Base-by-base conservation (phyloP, 1,284 basidiomycete genomes). In the Sporisorium reilianum region DNA sequence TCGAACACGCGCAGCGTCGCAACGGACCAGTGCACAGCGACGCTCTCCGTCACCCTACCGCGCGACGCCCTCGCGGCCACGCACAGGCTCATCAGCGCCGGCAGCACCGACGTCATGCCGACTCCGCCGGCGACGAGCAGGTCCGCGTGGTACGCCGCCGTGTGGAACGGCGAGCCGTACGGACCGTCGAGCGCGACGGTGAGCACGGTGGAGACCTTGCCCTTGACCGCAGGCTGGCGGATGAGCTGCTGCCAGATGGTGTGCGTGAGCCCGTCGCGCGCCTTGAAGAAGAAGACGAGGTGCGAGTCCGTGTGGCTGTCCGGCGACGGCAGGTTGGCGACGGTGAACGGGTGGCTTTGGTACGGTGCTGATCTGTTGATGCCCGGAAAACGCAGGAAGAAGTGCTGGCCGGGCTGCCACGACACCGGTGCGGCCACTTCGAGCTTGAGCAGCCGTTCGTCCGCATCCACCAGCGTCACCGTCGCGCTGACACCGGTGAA, bases 301-400 rank as follows among this genome's bases (percentile, higher is more conserved):
- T 62, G 52, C 23, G 75, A 78, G 7, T 63, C 55, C 22, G 44
- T 6, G 55, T 63, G 50, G 20, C 41, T 32, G 20, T 69, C 42
- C 7, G 64, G 62, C 8, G 66, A 58, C 8, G 80, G 56, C 2
- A 82, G 55, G n/a, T 78, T 81, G 5, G 73, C 55, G 20, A 81
- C 69, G 16, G 81, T 83, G 30, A 82, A 83, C 0, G 81, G 81
- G 49, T 83, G 81, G 4, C 62, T 64, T 20, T 77, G 70, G 56
- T 67, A 59, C 4, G 77, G 74, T 7, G 62, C 55, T 3, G 60
- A 28, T 12, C 44, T 32, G 55, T 62, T 68, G 42, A 81, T 22
- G 0, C 63, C 57, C 0, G 82, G 81, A 45, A 83, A 80, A 36
- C 80, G 75, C 16, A 83, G 22, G 53, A 75, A 82, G 40, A 83